A percentile compares a stretch with the other conserved stretches of the same genome.
These are phyloP conservation scores for Suhomyces bokatorum DNA, from an alignment of 1,139 yeast genomes.

Conservation along the genomic window DNA sequence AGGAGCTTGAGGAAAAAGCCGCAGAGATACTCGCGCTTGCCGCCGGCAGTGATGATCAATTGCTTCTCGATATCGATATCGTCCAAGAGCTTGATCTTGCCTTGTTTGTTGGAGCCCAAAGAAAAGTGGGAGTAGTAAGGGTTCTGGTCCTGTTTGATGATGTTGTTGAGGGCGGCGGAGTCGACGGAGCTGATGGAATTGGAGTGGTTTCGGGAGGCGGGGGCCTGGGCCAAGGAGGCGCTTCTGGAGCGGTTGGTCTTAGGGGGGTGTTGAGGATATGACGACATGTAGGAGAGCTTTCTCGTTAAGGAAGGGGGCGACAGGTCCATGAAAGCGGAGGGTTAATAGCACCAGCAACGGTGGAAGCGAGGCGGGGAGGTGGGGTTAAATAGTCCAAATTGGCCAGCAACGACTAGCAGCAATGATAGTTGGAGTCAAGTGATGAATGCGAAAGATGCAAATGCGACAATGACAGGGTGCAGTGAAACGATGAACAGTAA, in stretches of 20 bases:
- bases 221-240: conserved; percentile 7
- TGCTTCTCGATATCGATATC: conserved; percentile 41
- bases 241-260: conserved; percentile 9
- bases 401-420: too few species aligned
- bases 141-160: conserved; percentile 18
- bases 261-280: background rate
- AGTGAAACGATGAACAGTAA: too few species aligned
- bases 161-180: conserved; percentile 14
- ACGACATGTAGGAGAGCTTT: conserved; percentile 5
- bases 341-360: too few species aligned
- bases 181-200: conserved; percentile 20
- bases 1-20: conserved; percentile 35
- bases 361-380: too few species aligned
- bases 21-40: conserved; percentile 35
- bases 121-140: conserved; percentile 10
- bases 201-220: conserved; percentile 19
- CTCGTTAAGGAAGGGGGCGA: conserved; percentile 8
- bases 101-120: conserved; percentile 9
- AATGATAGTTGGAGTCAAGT: too few species aligned
- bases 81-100: conserved; percentile 25
- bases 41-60: conserved; percentile 42
- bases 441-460: too few species aligned
- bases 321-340: background rate
- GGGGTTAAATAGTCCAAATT: too few species aligned
- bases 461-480: too few species aligned